These are phyloP conservation scores for Collybia mongolica DNA, from an alignment of 768 basidiomycete species.

Conservation along the genomic window DNA sequence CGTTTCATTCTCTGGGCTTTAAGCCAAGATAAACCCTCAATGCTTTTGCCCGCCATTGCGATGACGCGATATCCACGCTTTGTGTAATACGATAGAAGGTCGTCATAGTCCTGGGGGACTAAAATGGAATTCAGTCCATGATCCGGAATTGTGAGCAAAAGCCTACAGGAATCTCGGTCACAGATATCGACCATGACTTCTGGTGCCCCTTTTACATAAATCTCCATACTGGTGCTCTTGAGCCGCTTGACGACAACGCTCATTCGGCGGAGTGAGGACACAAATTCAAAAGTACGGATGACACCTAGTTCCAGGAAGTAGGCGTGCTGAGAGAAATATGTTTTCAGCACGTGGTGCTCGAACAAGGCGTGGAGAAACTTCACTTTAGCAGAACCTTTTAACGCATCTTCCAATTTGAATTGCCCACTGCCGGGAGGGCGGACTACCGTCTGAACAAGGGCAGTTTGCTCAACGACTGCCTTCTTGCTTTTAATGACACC, in stretches of 20 bases:
- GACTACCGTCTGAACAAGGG: constrained; percentile 94
- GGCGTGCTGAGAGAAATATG: constrained; percentile 61
- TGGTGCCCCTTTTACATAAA: constrained; percentile 99
- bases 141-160: not conserved
- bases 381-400: constrained; percentile 82
- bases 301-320: constrained; percentile 98
- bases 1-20: constrained; percentile 96
- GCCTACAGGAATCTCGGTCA: constrained; percentile 85
- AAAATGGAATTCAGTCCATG: not conserved
- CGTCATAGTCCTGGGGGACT: constrained; percentile 98
- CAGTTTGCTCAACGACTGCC: constrained; percentile 67
- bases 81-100: constrained; percentile 95
- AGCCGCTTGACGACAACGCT: constrained; percentile 96
- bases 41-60: constrained; percentile 94
- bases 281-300: constrained; percentile 94
- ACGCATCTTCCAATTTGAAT: constrained; percentile 91
- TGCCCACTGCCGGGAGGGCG: constrained; percentile 91
- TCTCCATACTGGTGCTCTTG: constrained; percentile 93
- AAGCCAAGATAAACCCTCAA: constrained; percentile 93
- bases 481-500: constrained; percentile 69
- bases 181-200: constrained; percentile 98
- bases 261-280: constrained; percentile 91
- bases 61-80: constrained; percentile 97
- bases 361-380: constrained; percentile 10
- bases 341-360: too few species aligned